Evolutionary conservation across 2,329 filamentous ascomycete species (phyloP).

Genomic region (Colletotrichum trifolii): DNA sequence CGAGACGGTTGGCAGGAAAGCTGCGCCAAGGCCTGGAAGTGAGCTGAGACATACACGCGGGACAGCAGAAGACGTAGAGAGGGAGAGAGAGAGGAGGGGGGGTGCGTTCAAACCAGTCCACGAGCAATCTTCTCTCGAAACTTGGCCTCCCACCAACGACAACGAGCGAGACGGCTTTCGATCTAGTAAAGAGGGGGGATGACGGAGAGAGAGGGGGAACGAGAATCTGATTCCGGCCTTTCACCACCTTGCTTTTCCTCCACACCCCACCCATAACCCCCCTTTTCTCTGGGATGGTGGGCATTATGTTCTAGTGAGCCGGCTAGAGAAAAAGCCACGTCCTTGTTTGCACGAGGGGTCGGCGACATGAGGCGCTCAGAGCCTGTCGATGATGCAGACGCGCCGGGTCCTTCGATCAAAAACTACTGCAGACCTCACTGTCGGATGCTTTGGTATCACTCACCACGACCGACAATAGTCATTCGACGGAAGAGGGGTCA

Average conservation of each 20-base stretch:
- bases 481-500: background rate
- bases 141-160: constrained; percentile 5
- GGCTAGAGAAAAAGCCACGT: constrained; percentile 14
- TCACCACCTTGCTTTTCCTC: background rate
- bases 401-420: constrained; percentile 6
- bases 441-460: background rate
- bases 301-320: constrained; percentile 11
- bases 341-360: constrained; percentile 17
- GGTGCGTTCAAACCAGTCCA: background rate
- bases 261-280: background rate
- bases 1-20: constrained; percentile 20
- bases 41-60: constrained; percentile 32
- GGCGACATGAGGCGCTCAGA: constrained; percentile 1
- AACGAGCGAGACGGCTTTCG: constrained; percentile 6
- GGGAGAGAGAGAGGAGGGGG: background rate
- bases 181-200: background rate
- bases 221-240: constrained; percentile 9
- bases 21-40: constrained; percentile 18
- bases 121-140: constrained; percentile 4
- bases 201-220: background rate
- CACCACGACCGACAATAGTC: background rate
- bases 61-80: background rate
- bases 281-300: constrained; percentile 9
- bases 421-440: background rate
- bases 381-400: background rate